Evolutionary conservation across 202 grass and related monocot species (phyloP).

Genomic region (Hordeum pubiflorum): DNA sequence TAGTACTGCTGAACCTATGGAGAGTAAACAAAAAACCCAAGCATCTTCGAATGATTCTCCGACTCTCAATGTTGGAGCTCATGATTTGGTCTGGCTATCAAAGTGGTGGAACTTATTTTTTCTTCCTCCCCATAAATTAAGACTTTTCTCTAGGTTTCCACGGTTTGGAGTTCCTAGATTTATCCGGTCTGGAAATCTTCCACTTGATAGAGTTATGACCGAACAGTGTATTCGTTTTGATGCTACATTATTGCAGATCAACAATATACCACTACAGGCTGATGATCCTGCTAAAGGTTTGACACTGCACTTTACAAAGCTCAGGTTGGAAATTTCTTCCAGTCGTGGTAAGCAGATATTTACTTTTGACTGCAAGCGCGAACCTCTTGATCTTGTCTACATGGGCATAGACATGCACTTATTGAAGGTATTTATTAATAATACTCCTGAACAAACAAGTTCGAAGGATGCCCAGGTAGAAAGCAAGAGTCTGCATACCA

Average conservation of each 20-base stretch:
- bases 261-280: slow-evolving; percentile 64
- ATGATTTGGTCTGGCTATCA: slow-evolving; percentile 80
- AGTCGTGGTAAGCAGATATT: slow-evolving; percentile 91
- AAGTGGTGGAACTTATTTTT: slow-evolving; percentile 89
- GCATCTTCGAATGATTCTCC: slow-evolving; percentile 41
- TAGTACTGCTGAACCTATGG: slow-evolving; percentile 30
- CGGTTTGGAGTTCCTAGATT: slow-evolving; percentile 89
- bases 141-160: slow-evolving; percentile 91
- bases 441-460: slow-evolving; percentile 36
- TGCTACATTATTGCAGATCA: slow-evolving; percentile 61
- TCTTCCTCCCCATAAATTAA: slow-evolving; percentile 87
- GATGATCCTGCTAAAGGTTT: slow-evolving; percentile 87
- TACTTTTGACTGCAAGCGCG: slow-evolving; percentile 87
- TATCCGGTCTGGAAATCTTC: slow-evolving; percentile 80
- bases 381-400: slow-evolving; percentile 97
- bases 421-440: slow-evolving; percentile 71
- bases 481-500: slow-evolving; percentile 44
- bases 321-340: slow-evolving; percentile 81
- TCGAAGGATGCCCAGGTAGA: slow-evolving; percentile 44
- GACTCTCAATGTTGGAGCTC: slow-evolving; percentile 69
- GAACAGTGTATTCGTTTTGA: slow-evolving; percentile 91
- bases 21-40: slow-evolving; percentile 29
- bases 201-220: slow-evolving; percentile 98
- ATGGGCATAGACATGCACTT: slow-evolving; percentile 84
- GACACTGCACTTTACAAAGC: slow-evolving; percentile 69